phyloP scores from a whole-genome alignment of 2,329 filamentous ascomycete genomes.

The Colletotrichum noveboracense region DNA sequence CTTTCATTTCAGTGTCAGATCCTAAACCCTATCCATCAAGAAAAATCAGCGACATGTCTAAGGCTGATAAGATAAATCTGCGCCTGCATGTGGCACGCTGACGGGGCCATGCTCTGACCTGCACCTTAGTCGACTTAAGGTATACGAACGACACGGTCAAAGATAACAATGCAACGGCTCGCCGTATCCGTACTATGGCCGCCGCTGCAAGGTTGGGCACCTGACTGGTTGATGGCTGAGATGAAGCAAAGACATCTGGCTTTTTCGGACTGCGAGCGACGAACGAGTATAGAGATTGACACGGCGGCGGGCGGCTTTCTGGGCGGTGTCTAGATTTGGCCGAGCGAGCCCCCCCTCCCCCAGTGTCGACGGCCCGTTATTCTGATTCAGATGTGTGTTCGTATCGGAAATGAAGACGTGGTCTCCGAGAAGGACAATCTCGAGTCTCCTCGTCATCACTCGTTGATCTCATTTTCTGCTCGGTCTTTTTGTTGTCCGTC shows the following conservation, averaged over 20 bases:
- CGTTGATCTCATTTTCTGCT: not conserved
- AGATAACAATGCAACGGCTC: not conserved
- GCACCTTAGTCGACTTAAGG: not conserved
- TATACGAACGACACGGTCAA: not conserved
- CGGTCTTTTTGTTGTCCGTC: not conserved
- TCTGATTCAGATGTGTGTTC: not conserved
- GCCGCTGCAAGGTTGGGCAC: not conserved
- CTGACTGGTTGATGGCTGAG: not conserved
- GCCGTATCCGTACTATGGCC: not conserved
- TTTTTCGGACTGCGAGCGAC: not conserved
- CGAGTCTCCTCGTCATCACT: conserved; percentile 14
- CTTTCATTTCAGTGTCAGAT: not conserved
- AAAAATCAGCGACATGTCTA: not conserved
- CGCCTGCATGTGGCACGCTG: not conserved
- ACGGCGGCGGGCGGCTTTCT: not conserved
- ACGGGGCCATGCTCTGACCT: not conserved
- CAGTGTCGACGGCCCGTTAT: not conserved
- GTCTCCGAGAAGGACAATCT: not conserved
- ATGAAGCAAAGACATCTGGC: conserved; percentile 7
- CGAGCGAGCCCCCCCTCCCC: not conserved
- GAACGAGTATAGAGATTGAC: not conserved
- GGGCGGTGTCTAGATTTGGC: not conserved
- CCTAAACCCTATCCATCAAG: not conserved
- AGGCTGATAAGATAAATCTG: not conserved
- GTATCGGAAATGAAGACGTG: not conserved